phyloP scores from a whole-genome alignment of 108 stramenopile species.

The Skeletonema grethae region DNA sequence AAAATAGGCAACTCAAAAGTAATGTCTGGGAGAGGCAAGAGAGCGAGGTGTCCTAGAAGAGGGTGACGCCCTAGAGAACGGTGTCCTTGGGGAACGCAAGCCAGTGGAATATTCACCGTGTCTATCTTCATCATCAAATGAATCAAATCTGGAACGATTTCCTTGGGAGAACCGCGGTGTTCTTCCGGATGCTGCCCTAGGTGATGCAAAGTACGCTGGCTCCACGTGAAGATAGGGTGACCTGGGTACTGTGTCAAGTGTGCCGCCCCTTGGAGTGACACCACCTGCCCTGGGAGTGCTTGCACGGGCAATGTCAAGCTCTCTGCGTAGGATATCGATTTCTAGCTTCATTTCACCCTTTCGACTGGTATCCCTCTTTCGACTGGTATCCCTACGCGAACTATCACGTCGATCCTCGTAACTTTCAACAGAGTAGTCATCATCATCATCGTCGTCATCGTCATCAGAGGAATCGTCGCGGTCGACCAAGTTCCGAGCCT shows the following conservation, averaged over 20 bases:
- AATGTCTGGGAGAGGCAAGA: constrained; percentile 1
- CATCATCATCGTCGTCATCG: background rate
- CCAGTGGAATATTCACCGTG: background rate
- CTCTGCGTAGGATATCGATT: constrained; percentile 11
- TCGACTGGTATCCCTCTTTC: constrained; percentile 11
- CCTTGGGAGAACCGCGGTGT: background rate
- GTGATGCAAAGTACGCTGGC: background rate
- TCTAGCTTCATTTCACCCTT: constrained; percentile 19
- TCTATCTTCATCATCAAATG: constrained; percentile 1
- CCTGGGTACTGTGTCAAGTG: background rate
- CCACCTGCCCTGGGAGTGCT: background rate
- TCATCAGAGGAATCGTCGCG: background rate
- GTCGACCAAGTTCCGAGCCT: background rate
- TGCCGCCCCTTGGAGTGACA: background rate
- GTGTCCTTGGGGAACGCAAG: background rate
- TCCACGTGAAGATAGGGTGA: background rate
- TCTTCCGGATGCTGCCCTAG: background rate
- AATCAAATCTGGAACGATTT: background rate
- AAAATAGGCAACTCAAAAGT: background rate
- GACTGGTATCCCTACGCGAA: background rate
- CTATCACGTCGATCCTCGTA: background rate
- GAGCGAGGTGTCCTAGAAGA: background rate
- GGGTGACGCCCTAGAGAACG: background rate
- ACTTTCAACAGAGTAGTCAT: background rate
- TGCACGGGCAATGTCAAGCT: constrained; percentile 10